Conservation (phyloP, 1,284 basidiomycete genomes). For the Golubevia sp. region DNA sequence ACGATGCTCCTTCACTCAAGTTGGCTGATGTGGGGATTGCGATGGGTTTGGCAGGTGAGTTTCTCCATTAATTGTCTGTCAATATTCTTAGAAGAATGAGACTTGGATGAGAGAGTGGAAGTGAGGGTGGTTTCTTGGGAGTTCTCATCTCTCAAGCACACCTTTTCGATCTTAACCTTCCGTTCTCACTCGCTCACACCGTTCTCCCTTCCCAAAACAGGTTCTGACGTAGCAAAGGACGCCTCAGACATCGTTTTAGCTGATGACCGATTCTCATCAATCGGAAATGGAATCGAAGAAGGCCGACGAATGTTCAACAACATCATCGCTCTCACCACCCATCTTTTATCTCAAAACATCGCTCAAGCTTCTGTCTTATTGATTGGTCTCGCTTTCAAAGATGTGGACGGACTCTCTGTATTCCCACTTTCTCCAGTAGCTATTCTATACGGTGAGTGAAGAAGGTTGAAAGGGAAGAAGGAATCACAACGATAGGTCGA, state of each 20-base stretch:
- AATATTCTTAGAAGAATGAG: too few species aligned
- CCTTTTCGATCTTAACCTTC: constrained; percentile 36
- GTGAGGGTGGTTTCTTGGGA: too few species aligned
- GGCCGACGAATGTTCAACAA: constrained; percentile 68
- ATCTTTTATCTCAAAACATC: constrained; percentile 55
- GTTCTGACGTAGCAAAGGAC: too few species aligned
- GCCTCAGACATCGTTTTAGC: constrained; percentile 71
- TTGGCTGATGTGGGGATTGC: constrained; percentile 70
- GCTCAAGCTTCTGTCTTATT: constrained; percentile 62
- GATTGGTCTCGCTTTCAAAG: constrained; percentile 73
- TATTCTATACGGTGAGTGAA: constrained; percentile 73
- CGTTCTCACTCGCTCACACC: constrained; percentile 19
- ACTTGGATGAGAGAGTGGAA: too few species aligned
- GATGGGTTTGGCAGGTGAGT: constrained; percentile 68
- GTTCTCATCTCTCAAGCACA: too few species aligned
- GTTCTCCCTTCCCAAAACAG: too few species aligned
- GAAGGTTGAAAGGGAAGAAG: constrained; percentile 57
- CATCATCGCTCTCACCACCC: constrained; percentile 39
- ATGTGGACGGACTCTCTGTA: constrained; percentile 67
- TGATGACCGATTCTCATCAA: constrained; percentile 76
- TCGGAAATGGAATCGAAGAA: constrained; percentile 72
- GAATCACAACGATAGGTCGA: too few species aligned
- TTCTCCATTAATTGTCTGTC: too few species aligned
- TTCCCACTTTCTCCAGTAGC: constrained; percentile 74
- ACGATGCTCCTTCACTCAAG: constrained; percentile 69